Conservation (phyloP, 2,329 filamentous ascomycete species). For the Trichocomaceae sp. region DNA sequence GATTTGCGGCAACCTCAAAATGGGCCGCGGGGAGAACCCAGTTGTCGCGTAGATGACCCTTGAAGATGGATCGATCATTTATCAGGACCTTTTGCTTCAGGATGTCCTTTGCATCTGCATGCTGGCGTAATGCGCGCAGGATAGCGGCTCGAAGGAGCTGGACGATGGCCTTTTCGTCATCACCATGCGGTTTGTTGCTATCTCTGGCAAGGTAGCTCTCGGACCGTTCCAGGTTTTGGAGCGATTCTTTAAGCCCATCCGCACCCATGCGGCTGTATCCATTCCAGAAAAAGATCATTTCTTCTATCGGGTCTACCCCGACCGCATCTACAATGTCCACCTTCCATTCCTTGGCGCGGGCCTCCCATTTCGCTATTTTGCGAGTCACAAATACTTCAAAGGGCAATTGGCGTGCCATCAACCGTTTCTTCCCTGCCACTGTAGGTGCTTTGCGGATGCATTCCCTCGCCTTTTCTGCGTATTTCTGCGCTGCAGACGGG, state of each 20-base stretch:
- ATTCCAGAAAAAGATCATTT: slow-evolving; percentile 94
- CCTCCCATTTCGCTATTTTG: slow-evolving; percentile 85
- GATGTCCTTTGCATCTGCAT: slow-evolving; percentile 58
- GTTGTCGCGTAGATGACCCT: slow-evolving; percentile 43
- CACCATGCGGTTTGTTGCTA: slow-evolving; percentile 45
- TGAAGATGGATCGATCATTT: slow-evolving; percentile 48
- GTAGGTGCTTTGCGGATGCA: slow-evolving; percentile 65
- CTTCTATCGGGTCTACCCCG: slow-evolving; percentile 71
- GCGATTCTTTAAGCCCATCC: slow-evolving; percentile 57
- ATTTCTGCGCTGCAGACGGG: slow-evolving; percentile 43
- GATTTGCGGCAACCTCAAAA: slow-evolving; percentile 78
- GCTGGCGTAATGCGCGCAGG: slow-evolving; percentile 56
- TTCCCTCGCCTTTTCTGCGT: slow-evolving; percentile 61
- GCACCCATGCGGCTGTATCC: slow-evolving; percentile 73
- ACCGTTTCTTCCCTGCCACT: slow-evolving; percentile 74
- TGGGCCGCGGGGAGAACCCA: slow-evolving; percentile 68
- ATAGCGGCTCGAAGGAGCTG: slow-evolving; percentile 62
- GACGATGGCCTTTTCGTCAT: slow-evolving; percentile 59
- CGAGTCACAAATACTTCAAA: slow-evolving; percentile 80
- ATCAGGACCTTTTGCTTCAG: slow-evolving; percentile 57
- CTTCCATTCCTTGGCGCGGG: slow-evolving; percentile 59
- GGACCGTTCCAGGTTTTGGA: slow-evolving; percentile 61
- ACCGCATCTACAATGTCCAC: slow-evolving; percentile 71
- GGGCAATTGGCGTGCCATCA: slow-evolving; percentile 83
- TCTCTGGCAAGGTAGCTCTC: slow-evolving; percentile 52